phyloP scores from a whole-genome alignment of 305 asterid species.

The Lippia alba region DNA sequence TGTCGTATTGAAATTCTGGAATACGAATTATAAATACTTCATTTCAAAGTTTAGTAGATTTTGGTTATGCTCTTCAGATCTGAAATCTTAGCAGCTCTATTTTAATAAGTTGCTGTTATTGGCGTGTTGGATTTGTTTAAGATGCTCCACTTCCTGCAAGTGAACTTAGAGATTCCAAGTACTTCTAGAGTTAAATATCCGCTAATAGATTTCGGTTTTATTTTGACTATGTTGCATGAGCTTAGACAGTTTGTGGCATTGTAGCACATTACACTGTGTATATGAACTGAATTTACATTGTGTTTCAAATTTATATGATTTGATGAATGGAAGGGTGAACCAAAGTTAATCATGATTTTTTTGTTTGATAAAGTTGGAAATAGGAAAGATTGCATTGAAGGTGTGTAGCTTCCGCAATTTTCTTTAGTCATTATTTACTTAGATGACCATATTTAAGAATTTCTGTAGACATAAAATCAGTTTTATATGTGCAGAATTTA shows the following conservation, averaged over 20 bases:
- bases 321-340: slow-evolving; percentile 3
- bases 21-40: slow-evolving; percentile 7
- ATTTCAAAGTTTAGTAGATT: slow-evolving; percentile 5
- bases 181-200: not conserved
- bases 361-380: slow-evolving; percentile 4
- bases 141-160: slow-evolving; percentile 12
- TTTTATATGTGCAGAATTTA: not conserved
- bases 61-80: slow-evolving; percentile 25
- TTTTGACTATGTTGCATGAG: slow-evolving; percentile 17
- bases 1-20: not conserved
- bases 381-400: slow-evolving; percentile 3
- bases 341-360: not conserved
- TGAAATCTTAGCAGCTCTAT: slow-evolving; percentile 1
- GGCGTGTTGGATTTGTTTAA: slow-evolving; percentile 13
- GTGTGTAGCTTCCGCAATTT: slow-evolving; percentile 10
- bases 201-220: slow-evolving; percentile 8
- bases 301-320: slow-evolving; percentile 2
- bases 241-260: not conserved
- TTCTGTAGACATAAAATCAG: slow-evolving; percentile 8
- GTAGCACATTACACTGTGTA: not conserved
- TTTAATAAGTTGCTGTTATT: slow-evolving; percentile 4
- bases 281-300: not conserved
- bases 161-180: not conserved
- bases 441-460: slow-evolving; percentile 3
- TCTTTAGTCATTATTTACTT: slow-evolving; percentile 13